Conservation (phyloP, 768 basidiomycete species). For the Leccinellum albellum region DNA sequence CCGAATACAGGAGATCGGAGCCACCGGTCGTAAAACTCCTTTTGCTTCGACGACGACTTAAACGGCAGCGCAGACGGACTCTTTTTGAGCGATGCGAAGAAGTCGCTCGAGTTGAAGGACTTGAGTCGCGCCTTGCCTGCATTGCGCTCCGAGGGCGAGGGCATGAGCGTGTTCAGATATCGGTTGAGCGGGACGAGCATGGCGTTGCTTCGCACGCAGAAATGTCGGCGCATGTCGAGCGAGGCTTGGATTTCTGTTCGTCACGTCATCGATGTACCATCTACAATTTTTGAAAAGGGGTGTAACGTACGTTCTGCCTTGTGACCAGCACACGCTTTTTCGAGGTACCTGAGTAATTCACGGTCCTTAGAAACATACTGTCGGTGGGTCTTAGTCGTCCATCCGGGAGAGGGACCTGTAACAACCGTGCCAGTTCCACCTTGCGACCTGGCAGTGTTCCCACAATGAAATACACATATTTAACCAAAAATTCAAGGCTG, state of each 20-base stretch:
- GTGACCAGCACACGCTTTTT: constrained; percentile 52
- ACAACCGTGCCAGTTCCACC: constrained; percentile 6
- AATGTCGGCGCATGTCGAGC: constrained; percentile 70
- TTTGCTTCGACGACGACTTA: constrained; percentile 57
- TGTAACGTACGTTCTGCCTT: constrained; percentile 48
- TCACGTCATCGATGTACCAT: background rate
- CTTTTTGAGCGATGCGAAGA: constrained; percentile 68
- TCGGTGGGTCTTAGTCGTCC: constrained; percentile 76
- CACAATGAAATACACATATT: background rate
- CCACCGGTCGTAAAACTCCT: constrained; percentile 77
- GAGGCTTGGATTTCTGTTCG: constrained; percentile 56
- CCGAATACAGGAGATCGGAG: constrained; percentile 74
- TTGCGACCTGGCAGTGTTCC: background rate
- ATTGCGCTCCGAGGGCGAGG: constrained; percentile 51
- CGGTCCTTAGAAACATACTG: constrained; percentile 85
- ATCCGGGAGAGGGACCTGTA: constrained; percentile 62
- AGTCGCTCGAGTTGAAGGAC: constrained; percentile 65
- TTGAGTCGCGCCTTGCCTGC: constrained; percentile 44
- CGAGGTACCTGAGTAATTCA: constrained; percentile 64
- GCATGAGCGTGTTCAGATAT: constrained; percentile 86
- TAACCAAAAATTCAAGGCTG: background rate
- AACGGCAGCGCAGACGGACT: constrained; percentile 75
- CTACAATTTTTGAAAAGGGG: background rate
- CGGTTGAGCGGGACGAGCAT: constrained; percentile 87
- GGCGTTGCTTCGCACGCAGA: constrained; percentile 79